Evolutionary conservation across 805 yeast genomes (phyloP).

Genomic region (Cephaloascus albidus): DNA sequence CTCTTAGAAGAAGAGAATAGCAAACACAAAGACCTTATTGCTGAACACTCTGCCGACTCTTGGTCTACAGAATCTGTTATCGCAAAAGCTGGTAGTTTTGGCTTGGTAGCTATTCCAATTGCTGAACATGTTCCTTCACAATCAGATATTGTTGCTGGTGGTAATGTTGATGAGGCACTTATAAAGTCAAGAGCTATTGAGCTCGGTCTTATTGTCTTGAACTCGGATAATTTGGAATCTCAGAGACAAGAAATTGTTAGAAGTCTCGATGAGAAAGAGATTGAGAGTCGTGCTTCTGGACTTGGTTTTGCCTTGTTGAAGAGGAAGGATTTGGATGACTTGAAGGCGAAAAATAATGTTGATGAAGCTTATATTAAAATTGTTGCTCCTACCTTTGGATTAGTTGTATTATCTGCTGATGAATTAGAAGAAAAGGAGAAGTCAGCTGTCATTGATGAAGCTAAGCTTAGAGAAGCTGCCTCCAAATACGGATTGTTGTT

Average conservation of each 20-base stretch:
- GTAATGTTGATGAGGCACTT: neutral
- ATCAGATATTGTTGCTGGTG: neutral
- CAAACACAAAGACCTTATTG: conserved; percentile 9
- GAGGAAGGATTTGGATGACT: neutral
- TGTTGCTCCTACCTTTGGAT: conserved; percentile 3
- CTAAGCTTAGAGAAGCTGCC: conserved; percentile 12
- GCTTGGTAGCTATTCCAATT: conserved; percentile 4
- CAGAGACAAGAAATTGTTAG: too few species aligned
- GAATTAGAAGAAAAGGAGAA: neutral
- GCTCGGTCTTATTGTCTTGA: neutral
- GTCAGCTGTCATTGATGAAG: conserved; percentile 4
- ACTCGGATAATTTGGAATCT: neutral
- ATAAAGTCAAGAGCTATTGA: neutral
- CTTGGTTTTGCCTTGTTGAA: neutral
- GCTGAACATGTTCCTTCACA: conserved; percentile 3
- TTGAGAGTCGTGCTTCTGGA: neutral
- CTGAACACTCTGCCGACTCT: conserved; percentile 14
- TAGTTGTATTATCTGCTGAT: neutral
- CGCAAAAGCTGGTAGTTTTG: conserved; percentile 2
- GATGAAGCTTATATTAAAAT: conserved; percentile 3
- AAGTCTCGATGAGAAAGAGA: neutral
- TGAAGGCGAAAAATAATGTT: neutral
- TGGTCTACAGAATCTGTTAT: conserved; percentile 1
- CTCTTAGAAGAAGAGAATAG: conserved; percentile 1
- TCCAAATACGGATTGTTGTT: conserved; percentile 3